Evolutionary conservation across 2,329 filamentous ascomycete species (phyloP), one percentile per base, ranked within the genome.

Genomic region (Rhexocercosporidium sp.): DNA sequence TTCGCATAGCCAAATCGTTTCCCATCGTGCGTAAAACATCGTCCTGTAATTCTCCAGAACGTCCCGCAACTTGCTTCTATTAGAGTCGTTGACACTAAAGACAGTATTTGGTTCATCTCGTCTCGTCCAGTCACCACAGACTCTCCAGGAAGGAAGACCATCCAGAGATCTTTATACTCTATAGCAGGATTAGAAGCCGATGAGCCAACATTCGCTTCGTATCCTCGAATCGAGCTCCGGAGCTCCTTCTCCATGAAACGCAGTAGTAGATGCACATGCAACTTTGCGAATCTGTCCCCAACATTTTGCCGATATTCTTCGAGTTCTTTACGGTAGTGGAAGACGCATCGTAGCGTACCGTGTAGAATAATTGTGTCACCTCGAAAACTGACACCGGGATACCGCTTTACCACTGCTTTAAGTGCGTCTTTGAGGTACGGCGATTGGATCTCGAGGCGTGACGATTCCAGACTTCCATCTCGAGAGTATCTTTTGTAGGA

Each of bases 281-380:
- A 20, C 11, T 57, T 60, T 22, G 56, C 61, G 16, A 34, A 37
- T 37, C 57, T 39, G 20, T 46, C 53, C 7, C 54, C 25, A 9
- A 65, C 20, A 1, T n/a, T 44, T 37, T 59, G 29, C 46, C 62
- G n/a, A 29, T 69, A 69, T 25, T 34, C 41, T 49, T 69, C 47
- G 14, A 69, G 65, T 37, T 67, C 62, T 18, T 67, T 49, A 12
- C 65, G 67, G 44, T 69, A 67, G 44, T 69, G 65, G 31, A 67
- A 69, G 20, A 69, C 14, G 16, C 64, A 69, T 41, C 59, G 59
- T 22, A 29, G 62, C 6, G 41, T 1, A 18, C 51, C 65, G 29
- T 63, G 14, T 9, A 67, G 20, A 47, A 65, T 60, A 11, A 62
- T 51, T 16, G 31, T 54, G 16, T 65, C 59, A n/a, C 60, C 49